Evolutionary conservation across 257 asterid species (phyloP), one percentile per base, ranked within the genome.

Genomic region (Solanum stenotomum): DNA sequence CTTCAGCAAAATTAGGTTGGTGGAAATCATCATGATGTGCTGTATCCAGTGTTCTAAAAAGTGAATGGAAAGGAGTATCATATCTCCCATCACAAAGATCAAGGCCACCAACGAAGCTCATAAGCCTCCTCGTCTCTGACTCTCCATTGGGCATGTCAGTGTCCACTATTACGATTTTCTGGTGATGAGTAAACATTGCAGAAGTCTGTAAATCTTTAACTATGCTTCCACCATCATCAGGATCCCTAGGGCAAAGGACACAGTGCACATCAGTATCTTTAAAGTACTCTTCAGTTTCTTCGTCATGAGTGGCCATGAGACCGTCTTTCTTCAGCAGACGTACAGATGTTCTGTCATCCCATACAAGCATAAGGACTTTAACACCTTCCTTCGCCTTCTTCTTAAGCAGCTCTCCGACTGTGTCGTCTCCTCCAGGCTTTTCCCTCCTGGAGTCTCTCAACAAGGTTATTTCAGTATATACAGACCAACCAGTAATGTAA

Each of bases 401-500:
- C 93, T 96, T 96, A 0, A 95, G 94, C 35, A 96, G 91, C 89
- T 95, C 98, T 0, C 99, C 98, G 4, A 96, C 95, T 3, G 94
- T 95, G 3, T 86, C 10, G 25, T 93, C 96, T 23, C 97, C 99
- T n/a, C 98, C 98, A 2, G 96, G 90, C 81, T 94, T 96, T 86
- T 91, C 91, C 94, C 98, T 92, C 92, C 95, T 92, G 29, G 94
- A 92, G 89, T 96, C 99, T 89, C 99, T 87, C 72, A 94, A 84
- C 89, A 96, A 89, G 25, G 94, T 20, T 75, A 96, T 92, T 88
- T 94, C 99, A 4, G 98, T 92, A 90, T 94, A 95, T 15, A 96
- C 98, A 0, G 98, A 96, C 98, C 98, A 96, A 5, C 98, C 98
- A 5, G 98, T 96, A 46, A 96, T 94, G 92, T 96, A 96, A 72